Conservation (phyloP, 805 yeast genomes). For the Brettanomyces naardenensis region DNA sequence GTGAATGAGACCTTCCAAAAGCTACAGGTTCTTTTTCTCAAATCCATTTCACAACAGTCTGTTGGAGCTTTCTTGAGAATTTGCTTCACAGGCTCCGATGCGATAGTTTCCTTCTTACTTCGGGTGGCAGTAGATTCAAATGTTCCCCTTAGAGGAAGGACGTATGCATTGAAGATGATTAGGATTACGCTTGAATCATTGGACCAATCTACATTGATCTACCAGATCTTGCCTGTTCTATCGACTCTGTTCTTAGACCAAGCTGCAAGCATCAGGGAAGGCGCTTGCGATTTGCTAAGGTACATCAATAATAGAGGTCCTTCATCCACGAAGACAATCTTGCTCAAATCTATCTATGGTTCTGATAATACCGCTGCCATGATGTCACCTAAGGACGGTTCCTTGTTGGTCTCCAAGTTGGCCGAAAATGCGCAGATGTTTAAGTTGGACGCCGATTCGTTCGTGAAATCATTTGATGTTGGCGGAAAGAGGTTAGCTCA, state of each 20-base stretch:
- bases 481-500: conserved; percentile 50
- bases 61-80: conserved; percentile 11
- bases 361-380: conserved; percentile 46
- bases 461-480: conserved; percentile 30
- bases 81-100: conserved; percentile 11
- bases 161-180: conserved; percentile 38
- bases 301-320: conserved; percentile 30
- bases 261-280: conserved; percentile 41
- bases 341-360: conserved; percentile 50
- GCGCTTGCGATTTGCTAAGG: conserved; percentile 31
- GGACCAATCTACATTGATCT: conserved; percentile 28
- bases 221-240: conserved; percentile 43
- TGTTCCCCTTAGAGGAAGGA: conserved; percentile 51
- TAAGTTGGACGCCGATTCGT: conserved; percentile 41
- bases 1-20: conserved; percentile 33
- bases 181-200: conserved; percentile 29
- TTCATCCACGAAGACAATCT: conserved; percentile 29
- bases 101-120: conserved; percentile 45
- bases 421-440: conserved; percentile 33
- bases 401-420: conserved; percentile 32
- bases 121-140: conserved; percentile 48
- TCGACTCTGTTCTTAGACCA: conserved; percentile 46
- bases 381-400: conserved; percentile 61
- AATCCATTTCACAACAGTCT: conserved; percentile 27
- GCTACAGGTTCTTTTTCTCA: conserved; percentile 35